Percentiles rank a stretch among this genome's conserved stretches.
Evolutionary conservation across 352 stramenopile genomes (phyloP).

Genomic region (Phytophthora pinifolia): DNA sequence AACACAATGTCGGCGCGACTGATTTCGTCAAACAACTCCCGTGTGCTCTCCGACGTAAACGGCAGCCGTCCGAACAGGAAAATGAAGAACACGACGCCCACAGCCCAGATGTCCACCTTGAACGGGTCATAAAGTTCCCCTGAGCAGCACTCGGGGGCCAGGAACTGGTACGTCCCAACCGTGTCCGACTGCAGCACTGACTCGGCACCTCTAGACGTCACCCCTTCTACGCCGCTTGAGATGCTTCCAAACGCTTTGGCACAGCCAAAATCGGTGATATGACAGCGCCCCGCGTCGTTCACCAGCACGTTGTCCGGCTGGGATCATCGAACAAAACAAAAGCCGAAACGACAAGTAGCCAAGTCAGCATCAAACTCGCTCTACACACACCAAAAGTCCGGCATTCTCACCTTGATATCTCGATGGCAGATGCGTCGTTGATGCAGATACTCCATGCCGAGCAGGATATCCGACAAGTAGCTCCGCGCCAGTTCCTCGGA

Average conservation of each 20-base stretch:
- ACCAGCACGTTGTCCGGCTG: conserved; percentile 89
- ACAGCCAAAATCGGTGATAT: conserved; percentile 89
- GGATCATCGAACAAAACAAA: conserved; percentile 5
- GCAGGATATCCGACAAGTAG: conserved; percentile 74
- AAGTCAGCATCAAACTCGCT: conserved; percentile 1
- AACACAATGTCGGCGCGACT: conserved; percentile 41
- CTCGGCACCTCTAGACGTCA: not conserved
- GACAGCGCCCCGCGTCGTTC: conserved; percentile 73
- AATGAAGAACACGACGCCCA: conserved; percentile 83
- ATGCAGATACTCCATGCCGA: conserved; percentile 85
- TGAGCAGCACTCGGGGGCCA: conserved; percentile 86
- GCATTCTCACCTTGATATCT: conserved; percentile 81
- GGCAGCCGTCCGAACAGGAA: conserved; percentile 85
- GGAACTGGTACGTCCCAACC: conserved; percentile 89
- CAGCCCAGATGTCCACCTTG: conserved; percentile 83
- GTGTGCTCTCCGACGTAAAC: conserved; percentile 70
- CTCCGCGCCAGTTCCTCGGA: conserved; percentile 60
- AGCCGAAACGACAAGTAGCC: not conserved
- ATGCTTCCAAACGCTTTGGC: conserved; percentile 39
- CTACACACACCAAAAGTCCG: not conserved
- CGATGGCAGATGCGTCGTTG: conserved; percentile 76
- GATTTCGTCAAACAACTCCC: conserved; percentile 85
- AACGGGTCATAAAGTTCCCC: conserved; percentile 85
- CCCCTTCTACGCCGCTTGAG: not conserved
- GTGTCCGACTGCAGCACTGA: conserved; percentile 65